phyloP scores from a whole-genome alignment of 768 basidiomycete genomes.

The Suillus subluteus region DNA sequence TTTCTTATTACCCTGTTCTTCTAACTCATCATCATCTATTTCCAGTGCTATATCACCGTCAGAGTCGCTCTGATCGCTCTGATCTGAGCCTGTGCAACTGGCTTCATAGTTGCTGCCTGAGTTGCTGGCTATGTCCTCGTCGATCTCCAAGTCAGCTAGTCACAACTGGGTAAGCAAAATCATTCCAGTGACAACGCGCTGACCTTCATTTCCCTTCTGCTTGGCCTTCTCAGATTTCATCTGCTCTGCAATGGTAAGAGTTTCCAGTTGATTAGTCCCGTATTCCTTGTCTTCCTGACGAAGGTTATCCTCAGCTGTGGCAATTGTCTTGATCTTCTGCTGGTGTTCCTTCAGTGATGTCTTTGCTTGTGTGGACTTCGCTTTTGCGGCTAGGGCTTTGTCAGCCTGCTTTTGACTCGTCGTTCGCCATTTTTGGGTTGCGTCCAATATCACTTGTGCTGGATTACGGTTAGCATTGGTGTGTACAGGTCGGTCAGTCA shows the following conservation, averaged over 20 bases:
- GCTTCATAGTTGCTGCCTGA: neutral
- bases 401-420: neutral
- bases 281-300: neutral
- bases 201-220: neutral
- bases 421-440: neutral
- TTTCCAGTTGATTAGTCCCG: neutral
- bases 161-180: conserved; percentile 1
- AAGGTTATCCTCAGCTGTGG: neutral
- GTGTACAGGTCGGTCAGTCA: neutral
- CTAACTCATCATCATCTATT: neutral
- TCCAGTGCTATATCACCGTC: neutral
- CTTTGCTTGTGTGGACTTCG: neutral
- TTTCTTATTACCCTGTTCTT: neutral
- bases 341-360: conserved; percentile 1
- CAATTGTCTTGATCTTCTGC: neutral
- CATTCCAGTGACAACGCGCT: neutral
- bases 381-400: neutral
- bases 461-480: neutral
- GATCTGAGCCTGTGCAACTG: neutral
- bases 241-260: neutral
- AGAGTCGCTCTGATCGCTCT: neutral
- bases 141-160: neutral
- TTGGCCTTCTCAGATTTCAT: neutral
- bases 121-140: neutral
- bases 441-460: neutral